Conservation (phyloP, 257 asterid genomes). For the Solanum rostratum region DNA sequence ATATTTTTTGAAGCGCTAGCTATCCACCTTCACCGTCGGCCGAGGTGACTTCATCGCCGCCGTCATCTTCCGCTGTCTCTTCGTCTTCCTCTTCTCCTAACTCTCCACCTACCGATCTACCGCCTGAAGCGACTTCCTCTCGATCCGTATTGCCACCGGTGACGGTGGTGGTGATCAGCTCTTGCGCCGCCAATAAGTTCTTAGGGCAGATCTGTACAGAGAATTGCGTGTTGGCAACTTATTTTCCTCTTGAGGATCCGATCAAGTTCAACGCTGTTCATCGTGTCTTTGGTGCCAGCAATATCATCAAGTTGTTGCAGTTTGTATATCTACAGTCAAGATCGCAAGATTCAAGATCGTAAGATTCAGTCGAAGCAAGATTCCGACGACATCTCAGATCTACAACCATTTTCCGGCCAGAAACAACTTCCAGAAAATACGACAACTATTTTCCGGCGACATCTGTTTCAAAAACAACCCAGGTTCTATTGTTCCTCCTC, state of each 20-base stretch:
- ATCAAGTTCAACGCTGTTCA: slow-evolving; percentile 61
- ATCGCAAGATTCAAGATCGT: no score
- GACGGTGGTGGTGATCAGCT: slow-evolving; percentile 24
- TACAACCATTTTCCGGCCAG: no score
- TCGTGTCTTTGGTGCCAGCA: slow-evolving; percentile 87
- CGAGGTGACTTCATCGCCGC: neutral
- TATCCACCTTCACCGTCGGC: neutral
- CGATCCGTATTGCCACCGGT: neutral
- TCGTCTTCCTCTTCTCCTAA: slow-evolving; percentile 2
- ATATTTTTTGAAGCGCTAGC: no score
- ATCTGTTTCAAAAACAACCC: no score
- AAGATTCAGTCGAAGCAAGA: no score
- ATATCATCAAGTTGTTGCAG: slow-evolving; percentile 69
- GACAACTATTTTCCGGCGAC: no score
- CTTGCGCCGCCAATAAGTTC: slow-evolving; percentile 61
- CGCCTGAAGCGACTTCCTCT: neutral
- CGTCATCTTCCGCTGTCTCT: neutral
- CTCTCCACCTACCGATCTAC: slow-evolving; percentile 8
- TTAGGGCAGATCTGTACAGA: slow-evolving; percentile 47
- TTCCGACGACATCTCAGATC: no score
- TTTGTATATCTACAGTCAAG: no score
- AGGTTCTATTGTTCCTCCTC: no score
- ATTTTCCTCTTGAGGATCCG: slow-evolving; percentile 56
- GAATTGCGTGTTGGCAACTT: slow-evolving; percentile 65
- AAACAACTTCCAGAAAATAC: no score